A percentile compares a stretch with the other conserved stretches of the same genome.
These are phyloP conservation scores for Metarhizium sp. DNA, from an alignment of 2,329 filamentous ascomycete genomes.

Conservation along the genomic window DNA sequence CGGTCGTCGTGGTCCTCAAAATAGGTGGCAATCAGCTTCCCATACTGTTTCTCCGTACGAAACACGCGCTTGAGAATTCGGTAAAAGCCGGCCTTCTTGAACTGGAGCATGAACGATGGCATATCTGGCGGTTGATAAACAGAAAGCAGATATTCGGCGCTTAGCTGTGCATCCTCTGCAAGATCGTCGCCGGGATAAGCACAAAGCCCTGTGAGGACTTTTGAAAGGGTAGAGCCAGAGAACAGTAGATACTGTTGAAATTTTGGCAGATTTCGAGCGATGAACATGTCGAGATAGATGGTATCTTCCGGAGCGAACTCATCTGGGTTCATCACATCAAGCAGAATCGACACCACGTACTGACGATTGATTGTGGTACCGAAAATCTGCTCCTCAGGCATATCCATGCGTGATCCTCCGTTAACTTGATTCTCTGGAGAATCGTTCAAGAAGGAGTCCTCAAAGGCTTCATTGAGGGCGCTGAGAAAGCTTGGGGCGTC, in stretches of 20 bases:
- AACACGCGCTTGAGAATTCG: constrained; percentile 88
- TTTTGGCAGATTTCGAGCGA: constrained; percentile 90
- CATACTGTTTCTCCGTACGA: constrained; percentile 68
- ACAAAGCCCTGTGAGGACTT: constrained; percentile 74
- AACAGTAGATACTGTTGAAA: constrained; percentile 93
- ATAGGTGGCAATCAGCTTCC: constrained; percentile 67
- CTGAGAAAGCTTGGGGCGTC: constrained; percentile 90
- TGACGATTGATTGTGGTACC: constrained; percentile 75
- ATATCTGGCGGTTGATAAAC: constrained; percentile 86
- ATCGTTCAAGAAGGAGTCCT: constrained; percentile 87
- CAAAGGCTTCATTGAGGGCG: constrained; percentile 93
- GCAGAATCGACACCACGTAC: constrained; percentile 81
- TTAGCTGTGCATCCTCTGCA: constrained; percentile 91
- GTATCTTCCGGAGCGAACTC: constrained; percentile 74
- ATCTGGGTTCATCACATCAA: constrained; percentile 76
- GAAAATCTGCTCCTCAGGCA: constrained; percentile 58
- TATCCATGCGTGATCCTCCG: constrained; percentile 37
- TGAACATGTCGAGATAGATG: constrained; percentile 97
- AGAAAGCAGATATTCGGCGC: constrained; percentile 87
- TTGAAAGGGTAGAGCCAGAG: constrained; percentile 74
- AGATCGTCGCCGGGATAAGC: constrained; percentile 72
- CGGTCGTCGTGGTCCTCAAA: constrained; percentile 78
- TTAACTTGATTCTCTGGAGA: constrained; percentile 53
- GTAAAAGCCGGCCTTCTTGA: constrained; percentile 75
- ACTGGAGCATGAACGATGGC: constrained; percentile 62